Conservation (phyloP, 441 rosid species). For the Populus hybrid region DNA sequence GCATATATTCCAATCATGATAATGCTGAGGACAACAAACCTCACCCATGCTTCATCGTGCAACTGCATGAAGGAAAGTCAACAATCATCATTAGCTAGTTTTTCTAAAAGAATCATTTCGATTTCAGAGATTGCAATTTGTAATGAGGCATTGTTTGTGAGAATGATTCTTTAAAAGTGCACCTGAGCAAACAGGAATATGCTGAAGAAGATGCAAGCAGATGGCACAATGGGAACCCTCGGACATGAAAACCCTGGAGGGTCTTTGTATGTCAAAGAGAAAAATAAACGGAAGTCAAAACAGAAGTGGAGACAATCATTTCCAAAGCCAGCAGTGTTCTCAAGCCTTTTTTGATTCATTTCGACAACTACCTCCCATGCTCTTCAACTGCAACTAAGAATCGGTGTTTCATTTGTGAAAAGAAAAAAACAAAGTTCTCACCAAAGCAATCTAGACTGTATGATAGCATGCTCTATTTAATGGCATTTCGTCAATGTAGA, state of each 20-base stretch:
- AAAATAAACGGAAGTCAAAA: not conserved
- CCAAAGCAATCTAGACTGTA: too few species aligned
- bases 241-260: slow-evolving; percentile 85
- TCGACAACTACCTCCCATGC: not conserved
- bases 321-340: not conserved
- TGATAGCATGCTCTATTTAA: too few species aligned
- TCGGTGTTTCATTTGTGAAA: too few species aligned
- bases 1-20: slow-evolving; percentile 64
- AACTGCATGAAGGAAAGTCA: slow-evolving; percentile 43
- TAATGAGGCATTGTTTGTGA: not conserved
- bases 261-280: slow-evolving; percentile 51
- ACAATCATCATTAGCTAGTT: not conserved
- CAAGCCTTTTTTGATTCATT: not conserved
- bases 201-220: slow-evolving; percentile 83
- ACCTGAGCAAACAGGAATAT: slow-evolving; percentile 97
- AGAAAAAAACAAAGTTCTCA: too few species aligned
- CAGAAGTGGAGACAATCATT: not conserved
- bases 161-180: slow-evolving; percentile 11
- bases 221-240: slow-evolving; percentile 80
- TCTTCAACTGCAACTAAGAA: too few species aligned
- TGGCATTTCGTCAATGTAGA: too few species aligned
- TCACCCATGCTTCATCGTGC: slow-evolving; percentile 91
- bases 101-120: not conserved
- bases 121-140: not conserved
- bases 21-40: slow-evolving; percentile 70